Evolutionary conservation across 176 grass and related monocot species (phyloP), one percentile per base, ranked within the genome.

Genomic region (Tuctoria greenei): DNA sequence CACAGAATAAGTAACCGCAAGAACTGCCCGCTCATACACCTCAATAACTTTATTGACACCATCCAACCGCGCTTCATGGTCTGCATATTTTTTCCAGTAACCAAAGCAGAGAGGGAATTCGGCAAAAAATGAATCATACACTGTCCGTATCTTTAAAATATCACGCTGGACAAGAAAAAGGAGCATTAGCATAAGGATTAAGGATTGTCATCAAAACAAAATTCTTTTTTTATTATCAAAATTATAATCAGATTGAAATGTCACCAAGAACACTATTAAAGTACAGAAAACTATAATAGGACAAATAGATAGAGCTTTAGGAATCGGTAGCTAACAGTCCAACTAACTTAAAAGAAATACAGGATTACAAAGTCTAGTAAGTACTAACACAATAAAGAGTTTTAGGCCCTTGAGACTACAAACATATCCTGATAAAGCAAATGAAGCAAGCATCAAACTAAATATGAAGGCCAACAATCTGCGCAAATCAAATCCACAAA

Each of bases 11-110:
- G 95, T 99, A 23, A 99, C 95, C 25, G 95, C 91, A 69, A 99
- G 79, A 92, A 99, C 89, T 79, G 95, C 91, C 15, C 85, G 79
- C 61, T 99, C 95, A 90, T 99, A 99, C 8, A 99, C 95, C 79
- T 99, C 95, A 55, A 92, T 73, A 62, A 91, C 92, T 84, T 99
- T 95, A 27, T 52, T 86, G 60, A 38, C 77, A 20, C 89, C 76
- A 50, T 86, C 89, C 67, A 99, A 85, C 28, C 87, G 85, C 0
- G 79, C 95, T 79, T 99, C 95, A 80, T 99, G 89, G 75, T 99
- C 95, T 35, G 95, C 91, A 78, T 99, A 99, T 67, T 99, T 99
- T 82, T 99, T 99, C 95, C 95, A 99, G 64, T 99, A 99, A 20
- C 95, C 95, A 85, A 92, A 99, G 75, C 95, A 99, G 27, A 99